These are phyloP conservation scores for Aspergillus jensenii DNA, from an alignment of 2,329 filamentous ascomycete species.

Conservation along the genomic window DNA sequence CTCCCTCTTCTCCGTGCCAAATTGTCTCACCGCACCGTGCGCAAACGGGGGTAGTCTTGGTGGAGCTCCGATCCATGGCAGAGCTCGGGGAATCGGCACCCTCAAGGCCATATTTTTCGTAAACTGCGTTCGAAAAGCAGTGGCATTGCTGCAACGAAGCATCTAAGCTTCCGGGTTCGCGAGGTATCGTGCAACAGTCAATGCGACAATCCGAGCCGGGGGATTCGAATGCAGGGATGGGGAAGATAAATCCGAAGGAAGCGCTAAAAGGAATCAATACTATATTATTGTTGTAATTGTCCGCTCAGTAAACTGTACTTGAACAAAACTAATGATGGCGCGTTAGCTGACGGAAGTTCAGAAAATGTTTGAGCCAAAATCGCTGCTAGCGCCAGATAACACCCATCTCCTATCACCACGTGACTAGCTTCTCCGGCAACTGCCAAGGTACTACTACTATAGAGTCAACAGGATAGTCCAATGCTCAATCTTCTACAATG, in stretches of 20 bases:
- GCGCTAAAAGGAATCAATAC: no score
- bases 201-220: not conserved
- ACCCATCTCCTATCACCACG: not conserved
- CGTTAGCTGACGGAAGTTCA: no score
- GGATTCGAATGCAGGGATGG: not conserved
- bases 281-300: not conserved
- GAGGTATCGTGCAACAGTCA: not conserved
- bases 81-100: not conserved
- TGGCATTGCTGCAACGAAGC: conserved; percentile 22
- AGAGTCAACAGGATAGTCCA: no score
- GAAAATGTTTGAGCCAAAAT: conserved; percentile 1
- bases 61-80: conserved; percentile 7
- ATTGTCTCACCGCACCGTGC: not conserved
- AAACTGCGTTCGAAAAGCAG: conserved; percentile 17
- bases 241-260: not conserved
- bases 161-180: conserved; percentile 9
- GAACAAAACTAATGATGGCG: not conserved
- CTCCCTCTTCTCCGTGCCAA: not conserved
- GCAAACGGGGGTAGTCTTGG: not conserved
- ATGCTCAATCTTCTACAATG: no score
- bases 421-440: not conserved
- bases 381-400: conserved; percentile 1
- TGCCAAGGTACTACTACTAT: not conserved
- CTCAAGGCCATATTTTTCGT: conserved; percentile 14
- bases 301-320: not conserved